Evolutionary conservation across 2,329 filamentous ascomycete species (phyloP), one percentile per base, ranked within the genome.

Genomic region (Penicillium sumatraense): DNA sequence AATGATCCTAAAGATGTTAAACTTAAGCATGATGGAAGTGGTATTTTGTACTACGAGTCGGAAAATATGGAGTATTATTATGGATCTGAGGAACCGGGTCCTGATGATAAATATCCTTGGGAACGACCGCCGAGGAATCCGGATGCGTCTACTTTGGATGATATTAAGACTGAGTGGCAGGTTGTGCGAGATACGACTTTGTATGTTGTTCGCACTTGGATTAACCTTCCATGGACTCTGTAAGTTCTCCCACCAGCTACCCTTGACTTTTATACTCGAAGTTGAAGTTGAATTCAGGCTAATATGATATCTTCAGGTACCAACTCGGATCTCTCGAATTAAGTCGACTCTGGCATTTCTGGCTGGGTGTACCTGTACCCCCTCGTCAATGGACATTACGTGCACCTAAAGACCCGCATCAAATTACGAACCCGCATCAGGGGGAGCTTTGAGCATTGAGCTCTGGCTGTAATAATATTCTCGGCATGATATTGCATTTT

Each of bases 141-240:
- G 0, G 68, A 80, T 27, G 77, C 77, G 41, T 80, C 81, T 0
- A 1, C 88, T 1, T 70, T 72, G 45, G 86, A 92, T 20, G 75
- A 80, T 6, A 80, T 93, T 58, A 77, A 80, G 62, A 73, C 81
- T 0, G 93, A 98, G 73, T 72, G 88, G 26, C 72, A 76, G 5
- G 75, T 86, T 14, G 81, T 96, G 11, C 83, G 80, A 67, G 79
- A 81, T 54, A 87, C 86, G 0, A 79, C 85, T 45, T 82, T 84
- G 63, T 85, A 87, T 64, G 86, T 98, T 2, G 21, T 95, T 8
- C 81, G 73, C 61, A 83, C 84, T 56, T 99, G 91, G 90, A 51
- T 86, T 5, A 76, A 80, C 20, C 78, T 92, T 45, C 93, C 93
- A 0, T 79, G 75, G 42, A 83, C 82, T 58, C 53, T 89, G 89